Evolutionary conservation across 345 rosid genomes (phyloP).

Genomic region (Streptanthus diversifolius): DNA sequence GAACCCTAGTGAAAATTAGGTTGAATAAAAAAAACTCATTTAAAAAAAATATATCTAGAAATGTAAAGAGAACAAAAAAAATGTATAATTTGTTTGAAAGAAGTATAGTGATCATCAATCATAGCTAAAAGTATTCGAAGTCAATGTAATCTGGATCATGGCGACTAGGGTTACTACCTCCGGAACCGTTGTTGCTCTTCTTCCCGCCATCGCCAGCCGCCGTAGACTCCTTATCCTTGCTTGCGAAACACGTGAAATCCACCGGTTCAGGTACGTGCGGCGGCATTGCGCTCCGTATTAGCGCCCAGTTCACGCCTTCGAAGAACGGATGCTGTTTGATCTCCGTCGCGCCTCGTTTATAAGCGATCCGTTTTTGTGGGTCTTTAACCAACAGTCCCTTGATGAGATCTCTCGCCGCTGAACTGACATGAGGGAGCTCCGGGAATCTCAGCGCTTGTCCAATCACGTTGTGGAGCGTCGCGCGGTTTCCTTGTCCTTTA

Average conservation of each 20-base stretch:
- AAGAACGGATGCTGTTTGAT: conserved; percentile 89
- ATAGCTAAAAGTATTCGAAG: conserved; percentile 55
- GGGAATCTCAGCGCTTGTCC: conserved; percentile 85
- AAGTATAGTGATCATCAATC: neutral
- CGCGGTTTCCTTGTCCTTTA: conserved; percentile 86
- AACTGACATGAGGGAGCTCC: conserved; percentile 62
- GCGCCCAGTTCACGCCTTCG: conserved; percentile 89
- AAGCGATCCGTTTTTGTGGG: conserved; percentile 76
- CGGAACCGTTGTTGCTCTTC: conserved; percentile 20
- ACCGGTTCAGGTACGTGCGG: conserved; percentile 79
- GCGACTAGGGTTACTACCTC: neutral
- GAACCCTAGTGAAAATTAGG: neutral
- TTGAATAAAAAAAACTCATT: neutral
- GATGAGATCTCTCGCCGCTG: conserved; percentile 69
- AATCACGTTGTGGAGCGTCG: conserved; percentile 80
- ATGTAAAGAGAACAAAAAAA: neutral
- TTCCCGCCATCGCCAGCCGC: conserved; percentile 14
- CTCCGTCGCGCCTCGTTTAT: conserved; percentile 86
- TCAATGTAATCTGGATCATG: conserved; percentile 50
- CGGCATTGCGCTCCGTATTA: conserved; percentile 77
- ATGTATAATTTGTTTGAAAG: neutral
- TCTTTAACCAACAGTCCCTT: conserved; percentile 73
- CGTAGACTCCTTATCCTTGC: conserved; percentile 44
- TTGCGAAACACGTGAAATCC: conserved; percentile 53
- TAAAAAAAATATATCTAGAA: neutral